Evolutionary conservation across 2,329 filamentous ascomycete genomes (phyloP).

Genomic region (Fusarium sp.): DNA sequence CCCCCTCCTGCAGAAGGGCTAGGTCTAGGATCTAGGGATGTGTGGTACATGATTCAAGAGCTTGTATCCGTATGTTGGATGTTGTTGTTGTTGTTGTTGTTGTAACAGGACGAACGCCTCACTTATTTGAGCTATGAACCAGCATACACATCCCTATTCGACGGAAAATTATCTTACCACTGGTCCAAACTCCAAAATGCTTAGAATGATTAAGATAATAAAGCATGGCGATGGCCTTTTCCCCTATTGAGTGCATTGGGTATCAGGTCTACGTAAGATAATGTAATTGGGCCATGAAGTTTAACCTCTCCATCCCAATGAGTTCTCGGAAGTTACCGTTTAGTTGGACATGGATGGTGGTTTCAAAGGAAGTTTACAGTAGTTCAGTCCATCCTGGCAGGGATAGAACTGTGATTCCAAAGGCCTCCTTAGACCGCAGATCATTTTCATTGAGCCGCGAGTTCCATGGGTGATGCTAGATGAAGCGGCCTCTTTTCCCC

Average conservation of each 20-base stretch:
- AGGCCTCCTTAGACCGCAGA: slow-evolving; percentile 35
- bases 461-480: slow-evolving; percentile 19
- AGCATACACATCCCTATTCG: too few relatives aligned
- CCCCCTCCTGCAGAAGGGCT: neutral
- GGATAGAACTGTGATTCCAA: slow-evolving; percentile 11
- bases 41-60: too few relatives aligned
- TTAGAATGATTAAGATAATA: neutral
- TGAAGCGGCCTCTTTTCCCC: neutral
- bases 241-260: slow-evolving; percentile 14
- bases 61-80: too few relatives aligned
- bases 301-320: slow-evolving; percentile 10
- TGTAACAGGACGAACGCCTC: too few relatives aligned
- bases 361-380: slow-evolving; percentile 2
- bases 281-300: slow-evolving; percentile 26
- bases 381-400: slow-evolving; percentile 3
- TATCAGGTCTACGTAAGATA: slow-evolving; percentile 19
- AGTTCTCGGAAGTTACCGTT: slow-evolving; percentile 38
- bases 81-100: too few relatives aligned
- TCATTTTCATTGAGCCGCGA: slow-evolving; percentile 34
- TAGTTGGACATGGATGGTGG: slow-evolving; percentile 20
- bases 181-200: too few relatives aligned
- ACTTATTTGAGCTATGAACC: slow-evolving; percentile 6
- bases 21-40: neutral
- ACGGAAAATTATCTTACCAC: neutral
- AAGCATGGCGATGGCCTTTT: neutral